Base-by-base conservation (phyloP, 1,139 yeast species). In the Sugiyamaella castrensis region DNA sequence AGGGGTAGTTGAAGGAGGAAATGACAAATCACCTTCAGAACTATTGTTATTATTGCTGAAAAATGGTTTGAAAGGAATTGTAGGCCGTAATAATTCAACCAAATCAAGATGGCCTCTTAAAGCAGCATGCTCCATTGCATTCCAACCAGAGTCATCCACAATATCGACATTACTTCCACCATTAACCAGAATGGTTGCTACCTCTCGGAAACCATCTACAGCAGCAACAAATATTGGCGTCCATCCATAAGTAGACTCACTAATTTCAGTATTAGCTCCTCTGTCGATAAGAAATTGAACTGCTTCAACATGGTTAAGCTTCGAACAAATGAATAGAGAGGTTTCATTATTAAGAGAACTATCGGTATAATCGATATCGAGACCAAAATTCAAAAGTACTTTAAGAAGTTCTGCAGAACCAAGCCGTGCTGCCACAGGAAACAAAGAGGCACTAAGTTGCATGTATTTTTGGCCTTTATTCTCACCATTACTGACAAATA, bases 71-170 rank as follows among this genome's bases (percentile, higher is more conserved):
- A 40, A 40, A 11, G 33, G 34, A 12, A 16, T 13, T 45, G 60
- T 51, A 34, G 87, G 87, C 47, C 70, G 71, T 50, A 88, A 70
- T 58, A 80, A 60, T 46, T 80, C 80, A 1, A 95, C 83, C 26
- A 87, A 79, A 1, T 72, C 75, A 53, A 91, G 71, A 66, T 89
- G 96, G 8, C 98, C 98, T 59, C 98, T 76, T 44, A 92, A 73
- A 50, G 88, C 84, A 0, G 98, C 97, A 67, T 92, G 98, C 62
- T 92, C 98, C 82, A 88, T 82, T 8, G 98, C 96, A 24, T 91
- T 81, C 98, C 98, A 92, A 0, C 98, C 98, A 37, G 95, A 85
- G 47, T 80, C 84, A 68, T 92, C 98, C 16, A 78, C 76, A 42
- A 75, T 69, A 45, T 79, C 78, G 48, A 71, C 77, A 19, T 74